Evolutionary conservation across 768 basidiomycete genomes (phyloP).

Genomic region (Porpolomopsis calyptriformis): DNA sequence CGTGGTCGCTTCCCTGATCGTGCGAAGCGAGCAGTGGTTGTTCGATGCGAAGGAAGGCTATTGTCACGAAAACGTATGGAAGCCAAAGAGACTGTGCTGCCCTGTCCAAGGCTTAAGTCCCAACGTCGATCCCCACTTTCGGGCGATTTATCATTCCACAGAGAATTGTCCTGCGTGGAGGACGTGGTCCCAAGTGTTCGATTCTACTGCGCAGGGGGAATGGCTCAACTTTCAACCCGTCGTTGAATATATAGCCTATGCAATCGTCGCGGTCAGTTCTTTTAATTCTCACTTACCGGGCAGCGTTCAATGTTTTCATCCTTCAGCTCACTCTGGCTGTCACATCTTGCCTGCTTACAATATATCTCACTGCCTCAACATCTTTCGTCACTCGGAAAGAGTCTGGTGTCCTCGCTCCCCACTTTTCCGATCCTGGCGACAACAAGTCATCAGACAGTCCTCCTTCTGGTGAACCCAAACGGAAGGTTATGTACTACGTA

Average conservation of each 20-base stretch:
- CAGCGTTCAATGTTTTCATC: background rate
- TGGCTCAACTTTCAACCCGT: slow-evolving; percentile 27
- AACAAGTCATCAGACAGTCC: slow-evolving; percentile 15
- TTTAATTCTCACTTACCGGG: slow-evolving; percentile 1
- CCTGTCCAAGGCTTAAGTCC: slow-evolving; percentile 23
- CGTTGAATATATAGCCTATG: slow-evolving; percentile 60
- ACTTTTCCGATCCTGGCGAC: slow-evolving; percentile 28
- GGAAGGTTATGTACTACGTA: slow-evolving; percentile 79
- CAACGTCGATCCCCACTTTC: slow-evolving; percentile 1
- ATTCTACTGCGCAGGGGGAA: slow-evolving; percentile 19
- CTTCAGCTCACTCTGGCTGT: slow-evolving; percentile 62
- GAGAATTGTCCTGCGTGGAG: slow-evolving; percentile 59
- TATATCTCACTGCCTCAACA: slow-evolving; percentile 80
- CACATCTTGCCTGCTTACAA: slow-evolving; percentile 67
- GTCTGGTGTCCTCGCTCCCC: slow-evolving; percentile 52
- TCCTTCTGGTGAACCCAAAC: slow-evolving; percentile 26
- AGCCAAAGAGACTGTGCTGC: slow-evolving; percentile 78
- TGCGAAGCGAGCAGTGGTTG: slow-evolving; percentile 76
- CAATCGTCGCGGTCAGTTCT: slow-evolving; percentile 65
- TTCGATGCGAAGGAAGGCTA: slow-evolving; percentile 93
- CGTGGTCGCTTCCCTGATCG: slow-evolving; percentile 74
- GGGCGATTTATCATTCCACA: slow-evolving; percentile 11
- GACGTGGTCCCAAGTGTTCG: slow-evolving; percentile 59
- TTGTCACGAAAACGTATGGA: slow-evolving; percentile 60
- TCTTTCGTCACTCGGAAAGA: slow-evolving; percentile 87